Evolutionary conservation across 2,329 filamentous ascomycete species (phyloP), one percentile per base, ranked within the genome.

Genomic region (Orbilia javanica): DNA sequence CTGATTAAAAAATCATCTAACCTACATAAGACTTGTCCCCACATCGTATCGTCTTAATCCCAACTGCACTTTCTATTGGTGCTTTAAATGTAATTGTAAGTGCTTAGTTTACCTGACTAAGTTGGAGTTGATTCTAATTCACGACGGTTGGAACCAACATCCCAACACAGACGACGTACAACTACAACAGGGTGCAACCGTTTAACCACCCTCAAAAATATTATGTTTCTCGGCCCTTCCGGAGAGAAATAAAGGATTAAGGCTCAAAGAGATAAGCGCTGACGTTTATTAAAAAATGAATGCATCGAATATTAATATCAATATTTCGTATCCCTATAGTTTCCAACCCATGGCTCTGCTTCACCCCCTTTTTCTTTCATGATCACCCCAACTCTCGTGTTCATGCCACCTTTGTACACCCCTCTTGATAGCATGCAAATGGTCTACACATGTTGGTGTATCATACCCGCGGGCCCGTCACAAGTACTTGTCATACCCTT

Each of bases 111-210:
- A n/a, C n/a, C n/a, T n/a, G n/a, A n/a, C n/a, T n/a, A n/a, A 22
- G n/a, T 7, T 46, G 42, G 1, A 20, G 4, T 18, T 44, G 13
- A 13, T 44, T 20, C n/a, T 44, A n/a, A 2, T 20, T 18, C 39
- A n/a, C 5, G 27, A n/a, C 50, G n/a, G 50, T 29, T 63, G 25
- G 39, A 63, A 11, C 57, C 27, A 63, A 63, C 57, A 46, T 44
- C 34, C 57, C 36, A 63, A 46, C 57, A 25, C 57, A 31, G 39
- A 44, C 57, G 27, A 48, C 7, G 57, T 63, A n/a, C 57, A 46
- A 63, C 57, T 31, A 48, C 57, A 63, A 63, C 57, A 63, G 22
- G 55, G 27, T 44, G 34, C 34, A 44, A 62, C 55, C 55, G 20
- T 55, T 34, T 18, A 55, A 55, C 25, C 25, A 4, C 25, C 6